These are phyloP conservation scores for Paecilomyces fulvus DNA, from an alignment of 2,329 filamentous ascomycete genomes.

Conservation along the genomic window DNA sequence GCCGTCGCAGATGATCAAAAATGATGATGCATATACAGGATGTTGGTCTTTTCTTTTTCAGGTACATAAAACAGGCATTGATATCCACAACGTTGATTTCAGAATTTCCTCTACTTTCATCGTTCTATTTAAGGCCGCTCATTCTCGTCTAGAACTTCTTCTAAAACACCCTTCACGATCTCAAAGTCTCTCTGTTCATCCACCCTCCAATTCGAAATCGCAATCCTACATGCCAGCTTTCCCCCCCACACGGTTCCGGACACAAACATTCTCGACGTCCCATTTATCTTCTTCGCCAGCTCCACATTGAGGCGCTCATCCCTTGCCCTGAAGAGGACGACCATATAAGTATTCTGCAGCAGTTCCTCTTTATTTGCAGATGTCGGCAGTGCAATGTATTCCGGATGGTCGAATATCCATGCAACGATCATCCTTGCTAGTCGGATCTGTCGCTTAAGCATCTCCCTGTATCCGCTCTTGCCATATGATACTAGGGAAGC, in stretches of 20 bases:
- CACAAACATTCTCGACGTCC: conserved; percentile 66
- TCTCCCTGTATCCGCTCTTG: conserved; percentile 54
- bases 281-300: conserved; percentile 67
- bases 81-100: neutral
- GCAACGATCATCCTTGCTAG: conserved; percentile 60
- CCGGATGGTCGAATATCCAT: conserved; percentile 52
- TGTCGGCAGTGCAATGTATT: conserved; percentile 59
- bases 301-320: conserved; percentile 54
- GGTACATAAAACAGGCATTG: neutral
- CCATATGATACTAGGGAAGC: conserved; percentile 71
- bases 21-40: conserved; percentile 4
- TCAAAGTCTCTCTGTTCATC: conserved; percentile 58
- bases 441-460: conserved; percentile 64
- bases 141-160: conserved; percentile 29
- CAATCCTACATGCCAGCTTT: conserved; percentile 66
- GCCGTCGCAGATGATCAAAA: conserved; percentile 34
- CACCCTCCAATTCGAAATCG: conserved; percentile 77
- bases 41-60: neutral
- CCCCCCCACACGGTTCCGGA: conserved; percentile 74
- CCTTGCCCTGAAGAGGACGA: conserved; percentile 70
- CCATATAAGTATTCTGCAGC: conserved; percentile 53
- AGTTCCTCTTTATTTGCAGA: conserved; percentile 26
- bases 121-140: neutral
- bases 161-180: conserved; percentile 57
- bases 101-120: neutral